Conservation (phyloP, 1,284 basidiomycete genomes). For the Melampsora americana region DNA sequence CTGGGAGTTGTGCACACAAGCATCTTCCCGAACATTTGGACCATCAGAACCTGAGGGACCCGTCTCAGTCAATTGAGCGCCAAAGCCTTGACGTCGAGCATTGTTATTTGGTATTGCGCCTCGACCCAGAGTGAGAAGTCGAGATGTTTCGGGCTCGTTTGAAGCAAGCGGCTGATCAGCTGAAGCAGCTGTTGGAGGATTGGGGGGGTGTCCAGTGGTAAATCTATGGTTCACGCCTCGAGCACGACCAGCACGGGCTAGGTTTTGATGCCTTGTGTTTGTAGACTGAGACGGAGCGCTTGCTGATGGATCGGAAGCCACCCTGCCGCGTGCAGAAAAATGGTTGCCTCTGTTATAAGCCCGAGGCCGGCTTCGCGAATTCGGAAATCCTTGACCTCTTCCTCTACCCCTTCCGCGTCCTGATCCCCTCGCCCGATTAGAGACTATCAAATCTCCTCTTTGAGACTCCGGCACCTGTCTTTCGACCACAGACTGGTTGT, state of each 20-base stretch:
- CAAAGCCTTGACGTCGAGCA: conserved; percentile 3
- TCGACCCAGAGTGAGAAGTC: neutral
- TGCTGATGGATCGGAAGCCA: neutral
- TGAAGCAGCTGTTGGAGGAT: neutral
- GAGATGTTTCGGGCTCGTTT: neutral
- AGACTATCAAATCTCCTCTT: neutral
- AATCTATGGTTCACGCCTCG: neutral
- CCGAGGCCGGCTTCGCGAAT: neutral
- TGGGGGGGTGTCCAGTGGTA: neutral
- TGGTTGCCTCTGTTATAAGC: neutral
- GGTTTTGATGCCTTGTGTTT: neutral
- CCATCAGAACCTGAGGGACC: neutral
- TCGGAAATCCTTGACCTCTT: neutral
- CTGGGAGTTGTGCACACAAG: neutral
- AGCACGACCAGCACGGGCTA: neutral
- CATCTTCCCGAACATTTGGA: neutral
- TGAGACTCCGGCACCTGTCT: neutral
- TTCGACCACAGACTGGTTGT: too few species aligned
- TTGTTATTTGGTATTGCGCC: neutral
- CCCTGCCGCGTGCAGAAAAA: neutral
- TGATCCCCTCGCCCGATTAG: neutral
- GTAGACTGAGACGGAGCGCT: neutral
- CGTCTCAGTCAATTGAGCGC: neutral
- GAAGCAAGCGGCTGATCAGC: neutral
- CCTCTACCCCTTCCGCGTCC: neutral